phyloP scores from a whole-genome alignment of 2,329 filamentous ascomycete genomes.

The Allantophomopsis lycopodina region DNA sequence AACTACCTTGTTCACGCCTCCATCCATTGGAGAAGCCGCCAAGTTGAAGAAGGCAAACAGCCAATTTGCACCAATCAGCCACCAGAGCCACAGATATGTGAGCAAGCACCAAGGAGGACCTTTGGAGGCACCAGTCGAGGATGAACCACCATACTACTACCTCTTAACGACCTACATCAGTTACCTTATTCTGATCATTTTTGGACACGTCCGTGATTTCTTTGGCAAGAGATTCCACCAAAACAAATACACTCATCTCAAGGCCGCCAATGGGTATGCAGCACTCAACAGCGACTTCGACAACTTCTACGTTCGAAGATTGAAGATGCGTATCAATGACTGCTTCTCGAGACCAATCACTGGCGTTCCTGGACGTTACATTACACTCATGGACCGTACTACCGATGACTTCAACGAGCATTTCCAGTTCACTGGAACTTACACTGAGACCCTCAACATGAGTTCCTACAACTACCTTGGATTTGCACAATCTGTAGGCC shows the following conservation, averaged over 20 bases:
- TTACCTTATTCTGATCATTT: constrained; percentile 89
- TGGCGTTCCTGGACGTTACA: constrained; percentile 86
- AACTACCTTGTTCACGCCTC: constrained; percentile 77
- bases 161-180: constrained; percentile 97
- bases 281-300: constrained; percentile 97
- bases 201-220: constrained; percentile 92
- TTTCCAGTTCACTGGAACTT: constrained; percentile 80
- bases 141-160: constrained; percentile 94
- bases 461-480: constrained; percentile 99
- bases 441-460: constrained; percentile 93
- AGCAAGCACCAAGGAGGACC: constrained; percentile 75
- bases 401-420: constrained; percentile 86
- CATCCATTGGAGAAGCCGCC: constrained; percentile 69
- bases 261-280: constrained; percentile 77
- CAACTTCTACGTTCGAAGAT: constrained; percentile 87
- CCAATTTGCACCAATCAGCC: constrained; percentile 78
- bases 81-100: constrained; percentile 72
- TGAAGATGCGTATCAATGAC: constrained; percentile 93
- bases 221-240: constrained; percentile 92
- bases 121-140: constrained; percentile 73
- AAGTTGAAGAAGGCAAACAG: constrained; percentile 67
- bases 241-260: constrained; percentile 69
- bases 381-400: constrained; percentile 81
- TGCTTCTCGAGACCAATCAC: constrained; percentile 89
- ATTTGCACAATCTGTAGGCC: constrained; percentile 93